Conservation (phyloP, 2,329 filamentous ascomycete genomes). For the Sarocladium oryzae region DNA sequence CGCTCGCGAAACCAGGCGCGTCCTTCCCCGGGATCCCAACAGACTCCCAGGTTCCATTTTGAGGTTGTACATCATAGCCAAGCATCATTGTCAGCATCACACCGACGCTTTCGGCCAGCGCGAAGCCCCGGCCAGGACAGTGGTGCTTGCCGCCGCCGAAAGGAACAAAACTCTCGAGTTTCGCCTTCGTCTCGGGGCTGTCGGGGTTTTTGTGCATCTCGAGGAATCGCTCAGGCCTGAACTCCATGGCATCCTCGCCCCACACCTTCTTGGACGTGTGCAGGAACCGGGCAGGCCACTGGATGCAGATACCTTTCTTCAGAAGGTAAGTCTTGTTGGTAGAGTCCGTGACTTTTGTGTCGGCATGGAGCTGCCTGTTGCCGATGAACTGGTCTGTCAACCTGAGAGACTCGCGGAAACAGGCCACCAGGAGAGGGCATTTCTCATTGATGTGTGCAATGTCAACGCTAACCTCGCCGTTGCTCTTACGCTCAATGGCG, state of each 20-base stretch:
- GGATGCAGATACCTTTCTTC: constrained; percentile 16
- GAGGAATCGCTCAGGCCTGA: constrained; percentile 11
- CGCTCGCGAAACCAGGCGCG: constrained; percentile 7
- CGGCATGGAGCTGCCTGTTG: constrained; percentile 24
- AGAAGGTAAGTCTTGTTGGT: constrained; percentile 18
- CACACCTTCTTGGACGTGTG: constrained; percentile 10
- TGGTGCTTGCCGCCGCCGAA: constrained; percentile 27
- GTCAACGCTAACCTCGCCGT: constrained; percentile 22
- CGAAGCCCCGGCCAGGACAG: constrained; percentile 28
- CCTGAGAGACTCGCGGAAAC: constrained; percentile 37
- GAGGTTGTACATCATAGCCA: constrained; percentile 23
- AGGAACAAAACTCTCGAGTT: constrained; percentile 19
- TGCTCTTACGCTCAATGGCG: constrained; percentile 10
- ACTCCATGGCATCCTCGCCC: constrained; percentile 11
- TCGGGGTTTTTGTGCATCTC: constrained; percentile 10
- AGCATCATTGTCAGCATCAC: constrained; percentile 22
- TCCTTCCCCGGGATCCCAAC: constrained; percentile 10
- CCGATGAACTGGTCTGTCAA: constrained; percentile 15
- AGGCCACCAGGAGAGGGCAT: constrained; percentile 35
- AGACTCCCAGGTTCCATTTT: constrained; percentile 11
- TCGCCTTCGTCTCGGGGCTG: constrained; percentile 4
- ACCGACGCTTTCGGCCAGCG: constrained; percentile 26
- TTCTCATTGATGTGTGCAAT: constrained; percentile 26
- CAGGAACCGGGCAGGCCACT: constrained; percentile 10
- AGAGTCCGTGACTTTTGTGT: constrained; percentile 24